Evolutionary conservation across 768 basidiomycete species (phyloP).

Genomic region (Neoboletus magnificus): DNA sequence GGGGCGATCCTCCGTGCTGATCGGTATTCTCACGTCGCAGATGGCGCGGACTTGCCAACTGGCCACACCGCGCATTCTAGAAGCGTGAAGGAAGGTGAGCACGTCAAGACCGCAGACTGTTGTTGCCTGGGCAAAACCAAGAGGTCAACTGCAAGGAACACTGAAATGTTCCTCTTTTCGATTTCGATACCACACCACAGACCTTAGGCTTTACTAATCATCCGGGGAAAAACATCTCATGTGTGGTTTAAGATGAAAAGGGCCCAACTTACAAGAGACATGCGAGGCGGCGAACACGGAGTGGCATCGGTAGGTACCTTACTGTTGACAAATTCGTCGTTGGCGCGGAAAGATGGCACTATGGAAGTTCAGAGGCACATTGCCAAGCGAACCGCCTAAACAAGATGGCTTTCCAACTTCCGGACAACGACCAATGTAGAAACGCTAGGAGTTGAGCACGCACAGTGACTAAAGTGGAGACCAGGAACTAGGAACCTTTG

Average conservation of each 20-base stretch:
- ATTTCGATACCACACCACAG: background rate
- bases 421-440: background rate
- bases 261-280: background rate
- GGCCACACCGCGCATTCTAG: background rate
- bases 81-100: background rate
- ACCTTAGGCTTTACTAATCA: background rate
- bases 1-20: background rate
- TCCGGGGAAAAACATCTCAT: background rate
- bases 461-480: background rate
- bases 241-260: background rate
- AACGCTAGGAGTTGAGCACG: background rate
- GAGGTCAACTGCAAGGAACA: background rate
- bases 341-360: background rate
- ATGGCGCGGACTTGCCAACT: background rate
- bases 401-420: background rate
- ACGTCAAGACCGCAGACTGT: background rate
- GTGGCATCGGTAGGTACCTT: background rate
- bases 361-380: background rate
- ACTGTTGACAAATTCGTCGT: background rate
- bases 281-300: background rate
- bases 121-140: background rate
- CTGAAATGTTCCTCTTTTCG: background rate
- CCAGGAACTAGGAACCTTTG: background rate
- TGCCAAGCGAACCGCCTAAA: background rate
- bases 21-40: constrained; percentile 6